Percentiles rank a stretch among this genome's conserved stretches.
phyloP scores from a whole-genome alignment of 2,329 filamentous ascomycete species.

The Aureobasidium melanogenum region DNA sequence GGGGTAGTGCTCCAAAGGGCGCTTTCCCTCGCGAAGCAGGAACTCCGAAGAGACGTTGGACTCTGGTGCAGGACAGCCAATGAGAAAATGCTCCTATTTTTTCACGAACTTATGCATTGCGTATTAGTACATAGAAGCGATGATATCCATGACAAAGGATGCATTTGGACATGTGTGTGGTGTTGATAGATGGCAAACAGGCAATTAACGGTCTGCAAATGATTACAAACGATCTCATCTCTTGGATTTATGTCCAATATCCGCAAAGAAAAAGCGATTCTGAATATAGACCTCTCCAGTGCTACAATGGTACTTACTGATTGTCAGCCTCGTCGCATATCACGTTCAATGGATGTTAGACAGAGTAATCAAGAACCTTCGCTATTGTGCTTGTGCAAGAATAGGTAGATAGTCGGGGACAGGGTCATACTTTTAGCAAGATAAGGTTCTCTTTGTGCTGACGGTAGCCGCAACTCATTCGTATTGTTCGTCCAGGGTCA shows the following conservation, averaged over 20 bases:
- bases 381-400: no score
- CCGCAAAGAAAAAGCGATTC: no score
- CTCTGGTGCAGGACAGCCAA: constrained; percentile 24
- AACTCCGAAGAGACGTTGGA: constrained; percentile 35
- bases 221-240: not conserved
- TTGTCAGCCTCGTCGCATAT: no score
- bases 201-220: not conserved
- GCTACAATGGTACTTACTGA: no score
- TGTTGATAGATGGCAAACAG: not conserved
- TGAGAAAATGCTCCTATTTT: not conserved
- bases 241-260: not conserved
- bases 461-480: no score
- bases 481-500: no score
- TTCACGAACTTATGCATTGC: not conserved
- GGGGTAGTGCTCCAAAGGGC: constrained; percentile 31
- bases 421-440: no score
- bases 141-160: not conserved
- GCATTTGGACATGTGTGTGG: not conserved
- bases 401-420: no score
- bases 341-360: no score
- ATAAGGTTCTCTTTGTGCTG: no score
- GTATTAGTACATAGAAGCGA: not conserved
- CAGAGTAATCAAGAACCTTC: no score
- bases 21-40: constrained; percentile 28
- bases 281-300: no score